Percentiles rank a stretch among this genome's conserved stretches.
phyloP scores from a whole-genome alignment of 164 flowering plant genomes.

The Brasenia schreberi region DNA sequence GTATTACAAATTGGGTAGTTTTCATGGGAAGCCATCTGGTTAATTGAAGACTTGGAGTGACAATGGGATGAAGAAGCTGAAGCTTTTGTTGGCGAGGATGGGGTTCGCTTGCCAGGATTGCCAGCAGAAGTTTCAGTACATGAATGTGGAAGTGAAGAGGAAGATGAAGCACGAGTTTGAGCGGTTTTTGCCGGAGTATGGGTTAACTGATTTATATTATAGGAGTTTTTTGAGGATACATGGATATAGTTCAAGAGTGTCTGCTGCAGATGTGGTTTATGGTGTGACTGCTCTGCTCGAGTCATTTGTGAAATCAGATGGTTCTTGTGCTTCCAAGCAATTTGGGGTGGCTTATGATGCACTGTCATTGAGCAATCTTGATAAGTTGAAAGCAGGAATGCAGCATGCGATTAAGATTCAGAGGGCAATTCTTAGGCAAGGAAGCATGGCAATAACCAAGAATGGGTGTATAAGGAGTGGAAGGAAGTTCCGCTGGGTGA shows the following conservation, averaged over 20 bases:
- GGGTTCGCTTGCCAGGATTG: slow-evolving; percentile 90
- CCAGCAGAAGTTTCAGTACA: slow-evolving; percentile 90
- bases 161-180: slow-evolving; percentile 90
- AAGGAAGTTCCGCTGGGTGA: slow-evolving; percentile 87
- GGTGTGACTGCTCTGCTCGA: slow-evolving; percentile 87
- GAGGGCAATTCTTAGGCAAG: slow-evolving; percentile 79
- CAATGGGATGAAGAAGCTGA: slow-evolving; percentile 79
- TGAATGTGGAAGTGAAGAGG: slow-evolving; percentile 73
- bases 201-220: slow-evolving; percentile 39
- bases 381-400: slow-evolving; percentile 66
- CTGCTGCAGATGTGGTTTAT: slow-evolving; percentile 96
- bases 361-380: slow-evolving; percentile 60
- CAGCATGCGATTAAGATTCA: slow-evolving; percentile 76
- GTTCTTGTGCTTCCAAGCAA: too few relatives aligned
- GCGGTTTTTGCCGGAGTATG: slow-evolving; percentile 74
- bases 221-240: slow-evolving; percentile 70
- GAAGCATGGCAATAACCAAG: slow-evolving; percentile 79
- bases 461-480: slow-evolving; percentile 80
- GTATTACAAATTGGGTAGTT: slow-evolving; percentile 76
- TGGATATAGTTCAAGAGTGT: slow-evolving; percentile 82
- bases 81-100: slow-evolving; percentile 84
- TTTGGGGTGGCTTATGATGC: slow-evolving; percentile 69
- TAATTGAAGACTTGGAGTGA: slow-evolving; percentile 96
- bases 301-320: slow-evolving; percentile 45
- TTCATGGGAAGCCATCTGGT: slow-evolving; percentile 93